Conservation (phyloP, 1,139 yeast genomes). For the Scheffersomyces illinoinensis region DNA sequence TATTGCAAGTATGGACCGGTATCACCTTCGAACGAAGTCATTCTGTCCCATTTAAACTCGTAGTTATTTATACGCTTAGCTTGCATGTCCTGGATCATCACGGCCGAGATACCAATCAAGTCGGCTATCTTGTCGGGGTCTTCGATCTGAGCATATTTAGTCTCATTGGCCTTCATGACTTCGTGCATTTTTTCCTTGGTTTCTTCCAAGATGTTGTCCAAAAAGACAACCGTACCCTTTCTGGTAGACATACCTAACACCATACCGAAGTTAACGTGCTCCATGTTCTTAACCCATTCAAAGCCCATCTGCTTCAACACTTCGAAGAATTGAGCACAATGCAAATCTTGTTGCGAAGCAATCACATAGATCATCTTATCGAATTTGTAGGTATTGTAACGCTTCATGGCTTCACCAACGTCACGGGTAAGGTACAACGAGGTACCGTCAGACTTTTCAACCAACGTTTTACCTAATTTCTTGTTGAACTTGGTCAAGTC, state of each 20-base stretch:
- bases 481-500: constrained; percentile 86
- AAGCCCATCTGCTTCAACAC: constrained; percentile 89
- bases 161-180: constrained; percentile 92
- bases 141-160: constrained; percentile 89
- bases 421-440: constrained; percentile 94
- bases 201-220: constrained; percentile 91
- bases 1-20: constrained; percentile 99
- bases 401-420: constrained; percentile 93
- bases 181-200: constrained; percentile 96
- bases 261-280: constrained; percentile 94
- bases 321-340: constrained; percentile 91
- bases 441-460: constrained; percentile 95
- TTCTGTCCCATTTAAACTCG: constrained; percentile 97
- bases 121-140: constrained; percentile 97
- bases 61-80: constrained; percentile 96
- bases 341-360: constrained; percentile 96
- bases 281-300: constrained; percentile 80
- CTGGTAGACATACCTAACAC: constrained; percentile 99
- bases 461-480: constrained; percentile 91
- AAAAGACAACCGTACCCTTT: constrained; percentile 96
- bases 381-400: constrained; percentile 80
- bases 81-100: constrained; percentile 99
- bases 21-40: constrained; percentile 98
- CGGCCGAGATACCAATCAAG: constrained; percentile 93
- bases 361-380: constrained; percentile 96